Conservation (phyloP, 140 eudicot species). For the Anethum foeniculum region DNA sequence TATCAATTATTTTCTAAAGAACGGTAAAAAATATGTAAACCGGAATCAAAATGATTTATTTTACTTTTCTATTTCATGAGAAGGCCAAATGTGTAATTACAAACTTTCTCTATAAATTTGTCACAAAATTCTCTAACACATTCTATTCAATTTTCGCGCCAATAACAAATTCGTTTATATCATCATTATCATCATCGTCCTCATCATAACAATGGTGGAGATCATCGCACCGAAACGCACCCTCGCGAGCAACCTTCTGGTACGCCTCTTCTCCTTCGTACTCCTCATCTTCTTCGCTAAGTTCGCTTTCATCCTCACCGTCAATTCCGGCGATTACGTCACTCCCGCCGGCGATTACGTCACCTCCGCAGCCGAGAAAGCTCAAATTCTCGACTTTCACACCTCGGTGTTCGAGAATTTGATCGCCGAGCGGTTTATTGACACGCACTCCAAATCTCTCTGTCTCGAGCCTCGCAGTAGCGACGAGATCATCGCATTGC, state of each 20-base stretch:
- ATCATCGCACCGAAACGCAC: slow-evolving; percentile 14
- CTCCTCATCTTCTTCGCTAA: slow-evolving; percentile 33
- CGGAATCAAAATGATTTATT: not conserved
- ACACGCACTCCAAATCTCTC: slow-evolving; percentile 32
- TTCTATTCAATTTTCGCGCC: not conserved
- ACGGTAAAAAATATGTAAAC: not conserved
- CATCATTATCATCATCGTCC: not conserved
- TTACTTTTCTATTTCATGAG: too few species aligned
- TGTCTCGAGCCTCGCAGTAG: slow-evolving; percentile 23
- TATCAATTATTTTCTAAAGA: too few species aligned
- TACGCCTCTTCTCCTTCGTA: slow-evolving; percentile 32
- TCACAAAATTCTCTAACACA: not conserved
- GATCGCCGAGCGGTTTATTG: slow-evolving; percentile 27
- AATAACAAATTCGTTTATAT: not conserved
- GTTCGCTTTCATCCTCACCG: slow-evolving; percentile 34
- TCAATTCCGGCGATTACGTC: slow-evolving; percentile 21
- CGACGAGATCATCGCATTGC: slow-evolving; percentile 22
- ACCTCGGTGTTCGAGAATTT: slow-evolving; percentile 33
- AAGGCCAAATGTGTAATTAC: not conserved
- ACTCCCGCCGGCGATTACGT: not conserved
- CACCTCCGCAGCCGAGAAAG: slow-evolving; percentile 11
- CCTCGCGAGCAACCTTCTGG: slow-evolving; percentile 23
- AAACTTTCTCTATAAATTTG: too few species aligned
- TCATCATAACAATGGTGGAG: slow-evolving; percentile 16
- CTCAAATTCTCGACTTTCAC: slow-evolving; percentile 26